Percentiles rank a stretch among this genome's conserved stretches.
Conservation (phyloP, 257 asterid species). For the Salvia miltiorrhiza region DNA sequence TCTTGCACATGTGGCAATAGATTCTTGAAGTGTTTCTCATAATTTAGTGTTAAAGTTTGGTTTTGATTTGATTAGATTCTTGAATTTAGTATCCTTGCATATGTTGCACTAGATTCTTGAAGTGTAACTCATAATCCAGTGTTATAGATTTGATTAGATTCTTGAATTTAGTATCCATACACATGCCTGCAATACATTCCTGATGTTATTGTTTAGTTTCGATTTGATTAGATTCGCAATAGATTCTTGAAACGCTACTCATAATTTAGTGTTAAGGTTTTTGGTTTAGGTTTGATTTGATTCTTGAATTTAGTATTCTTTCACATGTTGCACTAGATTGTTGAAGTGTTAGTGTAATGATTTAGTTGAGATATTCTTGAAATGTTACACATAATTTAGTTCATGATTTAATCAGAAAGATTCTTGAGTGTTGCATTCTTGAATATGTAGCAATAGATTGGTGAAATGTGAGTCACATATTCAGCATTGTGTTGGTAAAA, state of each 20-base stretch:
- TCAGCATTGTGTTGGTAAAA: too few species aligned
- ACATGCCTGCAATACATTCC: neutral
- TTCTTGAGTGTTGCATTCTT: neutral
- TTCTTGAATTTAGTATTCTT: neutral
- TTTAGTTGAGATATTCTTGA: too few species aligned
- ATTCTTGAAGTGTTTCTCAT: slow-evolving; percentile 8
- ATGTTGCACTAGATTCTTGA: slow-evolving; percentile 11
- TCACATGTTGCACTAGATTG: slow-evolving; percentile 8
- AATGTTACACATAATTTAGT: too few species aligned
- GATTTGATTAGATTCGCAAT: neutral
- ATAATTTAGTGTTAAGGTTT: slow-evolving; percentile 17
- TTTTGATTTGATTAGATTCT: neutral
- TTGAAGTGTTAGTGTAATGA: too few species aligned
- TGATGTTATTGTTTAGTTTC: too few species aligned
- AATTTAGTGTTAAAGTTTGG: too few species aligned
- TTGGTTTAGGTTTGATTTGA: neutral
- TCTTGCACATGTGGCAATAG: neutral
- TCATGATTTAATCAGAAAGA: neutral
- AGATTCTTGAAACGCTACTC: slow-evolving; percentile 10
- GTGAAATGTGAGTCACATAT: too few species aligned
- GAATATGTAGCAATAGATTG: neutral
- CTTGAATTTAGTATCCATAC: too few species aligned
- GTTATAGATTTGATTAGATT: too few species aligned
- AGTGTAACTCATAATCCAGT: neutral
- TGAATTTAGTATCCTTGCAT: neutral